Evolutionary conservation across 345 rosid genomes (phyloP).

Genomic region (Kandelia obovata): DNA sequence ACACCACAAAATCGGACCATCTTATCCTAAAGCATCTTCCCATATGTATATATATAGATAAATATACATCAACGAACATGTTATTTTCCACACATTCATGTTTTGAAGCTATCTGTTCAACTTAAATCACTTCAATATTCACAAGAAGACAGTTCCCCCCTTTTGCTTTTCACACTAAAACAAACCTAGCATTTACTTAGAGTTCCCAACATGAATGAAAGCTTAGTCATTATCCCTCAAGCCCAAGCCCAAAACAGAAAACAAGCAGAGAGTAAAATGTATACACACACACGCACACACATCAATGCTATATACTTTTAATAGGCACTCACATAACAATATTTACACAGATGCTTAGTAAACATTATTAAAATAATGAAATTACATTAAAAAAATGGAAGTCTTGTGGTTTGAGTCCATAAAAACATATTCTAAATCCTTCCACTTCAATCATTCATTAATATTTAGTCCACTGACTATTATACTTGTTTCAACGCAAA

Average conservation of each 20-base stretch:
- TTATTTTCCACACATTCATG: background rate
- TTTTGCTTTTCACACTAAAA: background rate
- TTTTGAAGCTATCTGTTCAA: background rate
- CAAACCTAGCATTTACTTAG: background rate
- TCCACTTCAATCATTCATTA: background rate
- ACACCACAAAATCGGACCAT: background rate
- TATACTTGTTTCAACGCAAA: background rate
- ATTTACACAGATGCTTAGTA: no score
- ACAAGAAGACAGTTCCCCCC: no score
- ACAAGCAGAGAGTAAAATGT: background rate
- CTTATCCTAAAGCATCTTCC: background rate
- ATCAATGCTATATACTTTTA: background rate
- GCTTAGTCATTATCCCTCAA: background rate
- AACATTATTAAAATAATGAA: no score
- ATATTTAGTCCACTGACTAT: background rate
- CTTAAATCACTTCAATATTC: no score
- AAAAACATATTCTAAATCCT: background rate
- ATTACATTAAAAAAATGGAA: no score
- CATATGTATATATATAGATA: no score
- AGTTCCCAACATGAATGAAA: background rate
- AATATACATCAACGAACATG: background rate
- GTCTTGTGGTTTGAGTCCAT: background rate
- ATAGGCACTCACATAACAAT: no score
- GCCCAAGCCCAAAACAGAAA: background rate
- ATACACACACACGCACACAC: background rate